Base-by-base conservation (phyloP, 768 basidiomycete genomes). In the Phaeotremella fagi region DNA sequence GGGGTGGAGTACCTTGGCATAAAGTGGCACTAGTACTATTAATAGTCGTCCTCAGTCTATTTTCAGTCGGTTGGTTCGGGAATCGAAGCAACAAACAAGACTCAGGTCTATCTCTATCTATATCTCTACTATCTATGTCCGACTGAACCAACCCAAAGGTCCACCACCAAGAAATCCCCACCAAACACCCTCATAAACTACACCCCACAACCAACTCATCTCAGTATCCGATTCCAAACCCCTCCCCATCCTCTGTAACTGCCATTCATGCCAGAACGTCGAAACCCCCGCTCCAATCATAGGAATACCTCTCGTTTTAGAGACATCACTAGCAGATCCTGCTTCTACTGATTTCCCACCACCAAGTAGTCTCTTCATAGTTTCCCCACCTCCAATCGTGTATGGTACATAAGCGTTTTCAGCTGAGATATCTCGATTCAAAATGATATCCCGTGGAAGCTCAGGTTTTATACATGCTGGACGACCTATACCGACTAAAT, bases 181-280 rank as follows among this genome's bases (percentile, higher is more conserved):
- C 62, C 62, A 63, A 0, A 67, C 7, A 15, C 48, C 50, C 28
- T 67, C 65, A 18, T 54, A 31, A 11, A 62, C 14, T 7, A 56
- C 62, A 11, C 51, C 59, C 22, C 31, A 50, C 11, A 62, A 14
- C 68, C 68, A 70, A 20, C 50, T 42, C 63, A 70, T 65, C 18
- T 45, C 31, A 28, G 44, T n/a, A 55, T 67, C 63, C 24, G 68
- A 59, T 31, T 70, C 57, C 7, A 57, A 35, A 0, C 68, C 63
- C 31, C 68, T 45, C 15, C 54, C 63, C 7, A 70, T 53, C 25
- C 66, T 50, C 27, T 50, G 54, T 35, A 67, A 44, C 49, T 70
- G 68, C 68, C 68, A 70, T 57, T 70, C 68, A 37, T 70, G 68
- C 68, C 68, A 70, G 25, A 65, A 49, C 1, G 68, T 70, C 3